Percentiles rank a stretch among this genome's conserved stretches.
phyloP scores from a whole-genome alignment of 78 protist genomes.

The Cavenderia fasciculata region DNA sequence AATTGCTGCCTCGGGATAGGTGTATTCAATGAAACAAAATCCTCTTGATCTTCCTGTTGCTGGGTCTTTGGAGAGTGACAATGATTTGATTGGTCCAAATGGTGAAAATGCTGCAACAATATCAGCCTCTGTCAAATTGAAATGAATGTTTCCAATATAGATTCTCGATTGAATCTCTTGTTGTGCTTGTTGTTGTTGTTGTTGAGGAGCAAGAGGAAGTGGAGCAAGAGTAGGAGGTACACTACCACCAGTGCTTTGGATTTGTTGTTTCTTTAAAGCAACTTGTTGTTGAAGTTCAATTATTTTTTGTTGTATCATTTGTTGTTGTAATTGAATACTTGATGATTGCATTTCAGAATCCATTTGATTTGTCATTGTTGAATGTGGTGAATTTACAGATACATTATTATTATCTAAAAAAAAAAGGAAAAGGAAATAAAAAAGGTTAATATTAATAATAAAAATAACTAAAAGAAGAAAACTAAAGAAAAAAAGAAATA shows the following conservation, averaged over 20 bases:
- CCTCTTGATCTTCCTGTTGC: conserved; percentile 68
- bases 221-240: neutral
- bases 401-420: neutral
- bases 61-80: conserved; percentile 36
- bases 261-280: neutral
- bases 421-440: too few species aligned
- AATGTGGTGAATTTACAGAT: neutral
- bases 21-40: conserved; percentile 56
- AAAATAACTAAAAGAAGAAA: too few species aligned
- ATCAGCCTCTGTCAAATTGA: conserved; percentile 50
- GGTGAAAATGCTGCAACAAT: conserved; percentile 11
- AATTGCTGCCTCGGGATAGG: conserved; percentile 29
- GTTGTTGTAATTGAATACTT: conserved; percentile 2
- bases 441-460: too few species aligned
- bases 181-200: neutral
- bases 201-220: neutral
- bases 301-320: neutral
- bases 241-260: neutral
- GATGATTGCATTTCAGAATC: conserved; percentile 7
- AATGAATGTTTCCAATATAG: conserved; percentile 63
- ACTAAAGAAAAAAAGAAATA: too few species aligned
- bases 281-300: neutral
- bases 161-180: conserved; percentile 42
- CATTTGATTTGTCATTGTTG: neutral
- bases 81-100: conserved; percentile 53